Percentiles rank a stretch among this genome's conserved stretches.
These are phyloP conservation scores for Circinella umbellata DNA, from an alignment of 371 early-diverging fungal species.

Conservation along the genomic window DNA sequence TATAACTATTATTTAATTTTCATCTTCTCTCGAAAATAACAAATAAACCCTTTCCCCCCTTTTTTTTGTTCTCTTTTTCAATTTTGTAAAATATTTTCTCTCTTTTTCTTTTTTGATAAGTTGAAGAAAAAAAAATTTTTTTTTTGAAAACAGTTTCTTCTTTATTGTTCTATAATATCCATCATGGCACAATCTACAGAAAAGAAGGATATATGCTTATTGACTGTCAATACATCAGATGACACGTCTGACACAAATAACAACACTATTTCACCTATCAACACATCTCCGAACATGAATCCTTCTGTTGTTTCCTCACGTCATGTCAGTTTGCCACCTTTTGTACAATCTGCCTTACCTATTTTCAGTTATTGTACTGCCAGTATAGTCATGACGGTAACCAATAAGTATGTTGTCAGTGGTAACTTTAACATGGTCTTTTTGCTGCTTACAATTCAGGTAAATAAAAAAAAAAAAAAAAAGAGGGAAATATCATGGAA, in stretches of 20 bases:
- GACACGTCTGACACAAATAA: not conserved
- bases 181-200: constrained; percentile 14
- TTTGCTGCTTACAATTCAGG: constrained; percentile 88
- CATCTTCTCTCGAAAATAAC: not conserved
- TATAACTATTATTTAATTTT: not conserved
- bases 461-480: constrained; percentile 18
- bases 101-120: too few species aligned
- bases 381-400: constrained; percentile 89
- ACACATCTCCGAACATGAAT: not conserved
- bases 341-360: constrained; percentile 36
- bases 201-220: constrained; percentile 11
- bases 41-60: not conserved
- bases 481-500: too few species aligned
- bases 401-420: constrained; percentile 88
- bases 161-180: not conserved
- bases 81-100: not conserved
- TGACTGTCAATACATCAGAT: constrained; percentile 17
- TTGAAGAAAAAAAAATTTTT: too few species aligned
- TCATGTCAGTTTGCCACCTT: constrained; percentile 19
- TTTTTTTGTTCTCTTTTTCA: not conserved
- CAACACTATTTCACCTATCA: not conserved
- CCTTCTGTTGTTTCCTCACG: constrained; percentile 19
- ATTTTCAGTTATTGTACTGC: constrained; percentile 82
- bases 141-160: not conserved
- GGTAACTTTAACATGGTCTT: constrained; percentile 89